A percentile compares a stretch with the other conserved stretches of the same genome.
Conservation (phyloP, 306 rosid genomes). For the Corylus heterophylla region DNA sequence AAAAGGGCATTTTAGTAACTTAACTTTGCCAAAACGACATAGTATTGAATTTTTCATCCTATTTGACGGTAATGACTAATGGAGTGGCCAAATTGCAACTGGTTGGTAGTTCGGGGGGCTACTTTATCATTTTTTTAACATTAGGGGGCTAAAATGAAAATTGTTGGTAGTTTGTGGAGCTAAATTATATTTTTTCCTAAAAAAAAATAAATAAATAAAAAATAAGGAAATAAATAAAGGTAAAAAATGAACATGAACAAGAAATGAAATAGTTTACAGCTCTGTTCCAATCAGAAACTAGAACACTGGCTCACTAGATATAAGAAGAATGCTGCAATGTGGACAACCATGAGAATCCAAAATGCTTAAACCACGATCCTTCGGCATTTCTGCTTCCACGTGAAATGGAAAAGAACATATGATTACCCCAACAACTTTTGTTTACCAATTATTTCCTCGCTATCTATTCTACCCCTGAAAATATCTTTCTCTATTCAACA, state of each 20-base stretch:
- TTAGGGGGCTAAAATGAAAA: too few species aligned
- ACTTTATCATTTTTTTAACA: too few species aligned
- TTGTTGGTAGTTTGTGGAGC: too few species aligned
- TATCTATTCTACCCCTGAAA: not conserved
- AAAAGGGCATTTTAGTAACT: too few species aligned
- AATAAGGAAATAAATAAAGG: not conserved
- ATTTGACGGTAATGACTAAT: too few species aligned
- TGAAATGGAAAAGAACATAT: not conserved
- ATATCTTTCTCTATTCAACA: not conserved
- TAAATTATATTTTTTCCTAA: too few species aligned
- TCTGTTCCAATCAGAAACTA: not conserved
- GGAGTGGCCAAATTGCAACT: too few species aligned
- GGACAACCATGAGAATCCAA: not conserved
- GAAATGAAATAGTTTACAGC: not conserved
- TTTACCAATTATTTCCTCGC: not conserved
- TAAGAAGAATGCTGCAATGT: not conserved
- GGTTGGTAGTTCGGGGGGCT: too few species aligned
- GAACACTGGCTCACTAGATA: not conserved
- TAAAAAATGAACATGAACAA: not conserved
- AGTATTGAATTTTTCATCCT: too few species aligned
- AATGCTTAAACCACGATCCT: not conserved
- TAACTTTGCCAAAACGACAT: too few species aligned
- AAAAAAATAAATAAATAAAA: not conserved
- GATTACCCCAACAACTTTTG: not conserved
- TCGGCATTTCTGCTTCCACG: not conserved